A percentile compares a stretch with the other conserved stretches of the same genome.
These are phyloP conservation scores for Mycogone perniciosa DNA, from an alignment of 2,329 filamentous ascomycete genomes.

Conservation along the genomic window DNA sequence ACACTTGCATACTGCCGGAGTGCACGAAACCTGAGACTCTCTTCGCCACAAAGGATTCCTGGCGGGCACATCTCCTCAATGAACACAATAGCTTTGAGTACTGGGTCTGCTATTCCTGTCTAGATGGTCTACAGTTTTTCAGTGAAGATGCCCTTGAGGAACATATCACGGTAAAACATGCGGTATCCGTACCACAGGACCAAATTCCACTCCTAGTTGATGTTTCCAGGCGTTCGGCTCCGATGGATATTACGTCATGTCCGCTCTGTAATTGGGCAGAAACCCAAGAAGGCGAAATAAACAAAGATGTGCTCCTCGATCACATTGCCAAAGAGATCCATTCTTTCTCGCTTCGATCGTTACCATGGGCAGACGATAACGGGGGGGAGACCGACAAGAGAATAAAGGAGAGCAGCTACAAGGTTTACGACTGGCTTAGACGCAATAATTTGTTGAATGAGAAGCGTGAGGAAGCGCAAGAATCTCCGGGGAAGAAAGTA, in stretches of 20 bases:
- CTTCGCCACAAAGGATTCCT: background rate
- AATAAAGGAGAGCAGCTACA: background rate
- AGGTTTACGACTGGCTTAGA: background rate
- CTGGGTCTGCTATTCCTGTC: conserved; percentile 2
- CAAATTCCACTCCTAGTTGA: background rate
- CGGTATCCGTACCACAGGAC: background rate
- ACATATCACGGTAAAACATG: background rate
- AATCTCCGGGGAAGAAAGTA: background rate
- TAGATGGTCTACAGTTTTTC: background rate
- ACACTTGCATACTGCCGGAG: conserved; percentile 1
- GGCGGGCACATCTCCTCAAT: background rate
- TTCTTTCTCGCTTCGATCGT: background rate
- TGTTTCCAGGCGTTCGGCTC: background rate
- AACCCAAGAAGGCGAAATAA: background rate
- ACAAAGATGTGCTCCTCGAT: background rate
- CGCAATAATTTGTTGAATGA: background rate
- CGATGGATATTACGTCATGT: background rate
- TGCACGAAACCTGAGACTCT: background rate
- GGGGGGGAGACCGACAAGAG: background rate
- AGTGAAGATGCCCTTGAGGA: background rate
- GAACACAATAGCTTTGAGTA: background rate
- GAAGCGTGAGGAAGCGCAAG: background rate
- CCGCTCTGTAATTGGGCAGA: conserved; percentile 2
- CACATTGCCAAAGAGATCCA: conserved; percentile 3
- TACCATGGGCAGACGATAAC: conserved; percentile 1